Evolutionary conservation across 805 yeast genomes (phyloP), one percentile per base, ranked within the genome.

Genomic region (Hanseniaspora lachancei): DNA sequence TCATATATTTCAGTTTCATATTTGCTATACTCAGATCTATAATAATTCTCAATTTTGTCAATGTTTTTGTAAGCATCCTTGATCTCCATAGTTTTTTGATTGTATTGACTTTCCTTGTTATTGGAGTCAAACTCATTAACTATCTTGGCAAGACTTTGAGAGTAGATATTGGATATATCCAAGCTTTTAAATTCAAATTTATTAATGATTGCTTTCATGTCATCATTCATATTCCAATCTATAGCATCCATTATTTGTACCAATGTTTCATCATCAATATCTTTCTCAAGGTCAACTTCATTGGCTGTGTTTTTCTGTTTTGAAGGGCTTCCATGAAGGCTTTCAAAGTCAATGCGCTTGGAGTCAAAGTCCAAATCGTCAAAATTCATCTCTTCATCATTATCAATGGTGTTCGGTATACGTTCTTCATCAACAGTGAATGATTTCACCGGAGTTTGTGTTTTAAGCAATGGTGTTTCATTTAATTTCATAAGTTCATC

Each of bases 221-320:
- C 83, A 63, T 85, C 95, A 5, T 73, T 69, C 1, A 82, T 76
- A 32, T 77, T 77, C 93, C 96, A 91, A 35, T 81, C 79, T 23
- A 89, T 53, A 8, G 56, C 49, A 46, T 53, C 56, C 20, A 53
- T 75, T 58, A 86, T 91, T 32, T 84, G 86, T 57, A 89, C 76
- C 15, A 87, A 67, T 2, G 41, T 55, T 39, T 55, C 57, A 23
- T 49, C 54, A 47, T 55, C 49, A 29, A 42, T 21, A 4, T 43
- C 43, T 8, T 9, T 16, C 21, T 47, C 56, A 15, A n/a, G 9
- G 27, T 55, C 48, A 35, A 44, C 27, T 24, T 35, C 32, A 10
- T 6, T 18, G 9, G 23, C 32, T 2, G 16, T 5, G 2, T 32
- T n/a, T 8, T 29, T 18, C 12, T 39, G n/a, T 39, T 46, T 47